Base-by-base conservation (phyloP, 805 yeast genomes). In the Teunomyces pallodes region DNA sequence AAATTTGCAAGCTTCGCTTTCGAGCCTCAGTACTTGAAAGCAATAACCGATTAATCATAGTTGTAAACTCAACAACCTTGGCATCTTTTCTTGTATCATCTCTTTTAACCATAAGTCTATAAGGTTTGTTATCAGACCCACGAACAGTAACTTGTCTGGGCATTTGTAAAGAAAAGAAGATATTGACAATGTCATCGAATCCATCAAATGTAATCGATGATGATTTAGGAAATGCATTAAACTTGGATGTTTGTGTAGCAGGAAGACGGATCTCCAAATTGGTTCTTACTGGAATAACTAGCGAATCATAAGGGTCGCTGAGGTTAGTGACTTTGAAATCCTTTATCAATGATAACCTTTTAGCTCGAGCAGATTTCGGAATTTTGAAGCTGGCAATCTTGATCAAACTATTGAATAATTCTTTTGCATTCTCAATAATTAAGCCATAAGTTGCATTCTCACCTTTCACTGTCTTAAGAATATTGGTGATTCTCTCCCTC, bases 71-170 rank as follows among this genome's bases (percentile, higher is more conserved):
- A n/a, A 90, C 87, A 45, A 92, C 81, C 57, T 96, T 87, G 3
- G 96, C 94, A 71, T 95, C 99, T 60, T 95, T 95, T 54, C 98
- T 72, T 14, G 95, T 84, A 69, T 94, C 99, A 66, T 94, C 99
- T 52, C 83, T 79, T 61, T 94, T 94, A 57, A 96, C 84, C 69
- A 94, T 76, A 12, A 94, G 75, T 14, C 85, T 79, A 61, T 91
- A 91, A 1, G 71, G 64, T n/a, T 69, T 67, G 7, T 92, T 91
- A 66, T 92, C 88, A 2, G 88, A 81, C 0, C 98, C 99, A 35
- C 80, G 65, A 2, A 92, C 70, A 10, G 81, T 81, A 7, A 94
- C 70, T 54, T 87, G 84, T 56, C 89, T 81, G 0, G 99, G 99
- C 68, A 80, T 83, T 64, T 91, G 97, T 67, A 94, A 75, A 0